Conservation (phyloP, 2,329 filamentous ascomycete genomes). For the Phialophora chinensis region DNA sequence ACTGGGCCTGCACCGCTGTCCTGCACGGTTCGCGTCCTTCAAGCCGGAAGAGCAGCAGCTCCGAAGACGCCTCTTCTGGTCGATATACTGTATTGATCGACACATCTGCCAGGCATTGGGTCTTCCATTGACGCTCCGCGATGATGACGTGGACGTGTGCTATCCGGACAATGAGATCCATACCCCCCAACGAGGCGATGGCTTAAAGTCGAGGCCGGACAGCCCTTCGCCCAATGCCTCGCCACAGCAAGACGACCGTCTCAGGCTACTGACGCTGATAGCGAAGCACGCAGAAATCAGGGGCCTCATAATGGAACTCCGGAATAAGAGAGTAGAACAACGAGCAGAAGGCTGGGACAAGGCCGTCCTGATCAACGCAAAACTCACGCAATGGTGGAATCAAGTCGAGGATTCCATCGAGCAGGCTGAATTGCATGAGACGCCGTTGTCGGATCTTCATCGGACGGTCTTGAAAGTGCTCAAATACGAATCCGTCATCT, state of each 20-base stretch:
- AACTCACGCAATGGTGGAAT: conserved; percentile 60
- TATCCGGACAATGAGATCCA: conserved; percentile 59
- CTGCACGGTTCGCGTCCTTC: conserved; percentile 59
- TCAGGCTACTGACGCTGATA: conserved; percentile 50
- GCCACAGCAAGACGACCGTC: conserved; percentile 35
- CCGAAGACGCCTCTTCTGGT: conserved; percentile 63
- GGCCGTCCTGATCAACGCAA: conserved; percentile 55
- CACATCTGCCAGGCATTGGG: conserved; percentile 64
- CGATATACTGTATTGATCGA: conserved; percentile 62
- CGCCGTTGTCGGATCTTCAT: conserved; percentile 46
- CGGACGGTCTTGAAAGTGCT: conserved; percentile 52
- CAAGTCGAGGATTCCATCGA: conserved; percentile 59
- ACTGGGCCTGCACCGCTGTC: conserved; percentile 63
- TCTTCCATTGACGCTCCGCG: conserved; percentile 60
- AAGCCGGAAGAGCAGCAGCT: conserved; percentile 54
- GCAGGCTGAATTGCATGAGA: conserved; percentile 42
- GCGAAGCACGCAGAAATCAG: conserved; percentile 58
- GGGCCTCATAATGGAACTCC: conserved; percentile 59
- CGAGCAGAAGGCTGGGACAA: conserved; percentile 52
- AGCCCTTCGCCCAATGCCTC: background rate
- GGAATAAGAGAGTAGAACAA: conserved; percentile 59
- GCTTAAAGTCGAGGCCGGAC: background rate
- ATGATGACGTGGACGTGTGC: conserved; percentile 65
- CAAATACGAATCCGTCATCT: conserved; percentile 59
- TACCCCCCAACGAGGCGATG: conserved; percentile 1